A percentile compares a stretch with the other conserved stretches of the same genome.
Evolutionary conservation across 2,329 filamentous ascomycete species (phyloP).

Genomic region (Ascochyta lentis): DNA sequence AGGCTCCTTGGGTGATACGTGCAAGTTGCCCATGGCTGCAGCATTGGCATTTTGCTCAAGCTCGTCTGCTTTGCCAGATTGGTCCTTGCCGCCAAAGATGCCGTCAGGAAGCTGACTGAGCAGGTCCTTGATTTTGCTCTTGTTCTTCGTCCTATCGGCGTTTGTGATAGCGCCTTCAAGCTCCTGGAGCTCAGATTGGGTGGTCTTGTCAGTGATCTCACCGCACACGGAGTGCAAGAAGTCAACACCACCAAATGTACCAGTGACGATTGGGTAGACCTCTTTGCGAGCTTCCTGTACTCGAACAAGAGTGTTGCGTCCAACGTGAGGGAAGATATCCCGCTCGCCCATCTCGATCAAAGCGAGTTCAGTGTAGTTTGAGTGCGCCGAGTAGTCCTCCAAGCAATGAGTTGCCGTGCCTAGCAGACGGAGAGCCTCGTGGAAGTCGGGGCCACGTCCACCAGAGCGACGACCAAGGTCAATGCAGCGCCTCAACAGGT

Average conservation of each 20-base stretch:
- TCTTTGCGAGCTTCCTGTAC: constrained; percentile 69
- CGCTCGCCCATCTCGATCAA: constrained; percentile 84
- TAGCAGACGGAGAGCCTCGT: constrained; percentile 84
- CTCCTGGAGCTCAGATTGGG: constrained; percentile 87
- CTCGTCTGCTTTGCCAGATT: constrained; percentile 78
- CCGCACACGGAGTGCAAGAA: constrained; percentile 88
- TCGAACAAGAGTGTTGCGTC: constrained; percentile 72
- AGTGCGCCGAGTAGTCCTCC: constrained; percentile 89
- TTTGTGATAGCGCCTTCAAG: constrained; percentile 81
- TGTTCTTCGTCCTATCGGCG: constrained; percentile 68
- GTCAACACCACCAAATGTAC: constrained; percentile 93
- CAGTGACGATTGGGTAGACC: constrained; percentile 85
- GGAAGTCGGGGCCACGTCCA: constrained; percentile 75
- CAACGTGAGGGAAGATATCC: constrained; percentile 86
- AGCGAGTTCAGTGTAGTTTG: constrained; percentile 89
- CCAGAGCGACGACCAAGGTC: constrained; percentile 80
- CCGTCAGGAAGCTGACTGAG: constrained; percentile 82
- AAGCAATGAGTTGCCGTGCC: constrained; percentile 90
- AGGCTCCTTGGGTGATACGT: constrained; percentile 77
- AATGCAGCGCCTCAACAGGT: constrained; percentile 75
- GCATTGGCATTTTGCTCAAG: constrained; percentile 77
- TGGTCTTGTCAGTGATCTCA: constrained; percentile 84
- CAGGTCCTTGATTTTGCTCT: constrained; percentile 78
- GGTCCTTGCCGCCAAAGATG: constrained; percentile 76
- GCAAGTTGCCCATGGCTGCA: constrained; percentile 76